phyloP scores from a whole-genome alignment of 2,329 filamentous ascomycete species.

The Fusarium subtropicale region DNA sequence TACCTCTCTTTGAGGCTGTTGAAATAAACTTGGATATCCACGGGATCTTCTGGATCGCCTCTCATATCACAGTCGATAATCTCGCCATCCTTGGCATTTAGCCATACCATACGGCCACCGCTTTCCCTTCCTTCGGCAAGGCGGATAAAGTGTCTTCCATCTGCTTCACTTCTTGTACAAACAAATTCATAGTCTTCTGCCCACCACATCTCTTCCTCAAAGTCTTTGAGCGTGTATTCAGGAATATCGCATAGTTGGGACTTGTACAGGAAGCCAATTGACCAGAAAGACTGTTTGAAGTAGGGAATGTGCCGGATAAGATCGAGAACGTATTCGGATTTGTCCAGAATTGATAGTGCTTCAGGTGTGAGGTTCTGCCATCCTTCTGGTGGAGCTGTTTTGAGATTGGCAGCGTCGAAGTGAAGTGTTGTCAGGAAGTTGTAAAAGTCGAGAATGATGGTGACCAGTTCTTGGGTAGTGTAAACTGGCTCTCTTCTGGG shows the following conservation, averaged over 20 bases:
- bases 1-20: not conserved
- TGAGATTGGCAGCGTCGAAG: not conserved
- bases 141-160: not conserved
- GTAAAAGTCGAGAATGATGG: not conserved
- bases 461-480: not conserved
- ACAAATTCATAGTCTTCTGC: not conserved
- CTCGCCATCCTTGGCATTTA: not conserved
- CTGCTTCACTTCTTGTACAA: not conserved
- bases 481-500: not conserved
- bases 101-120: not conserved
- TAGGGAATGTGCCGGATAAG: not conserved
- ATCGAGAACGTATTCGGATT: not conserved
- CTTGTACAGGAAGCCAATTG: conserved; percentile 1
- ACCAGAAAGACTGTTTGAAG: not conserved
- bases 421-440: not conserved
- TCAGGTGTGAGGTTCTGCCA: not conserved
- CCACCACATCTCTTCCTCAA: not conserved
- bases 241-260: not conserved
- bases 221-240: not conserved
- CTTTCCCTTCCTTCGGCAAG: not conserved
- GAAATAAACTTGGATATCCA: not conserved
- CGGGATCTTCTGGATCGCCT: not conserved
- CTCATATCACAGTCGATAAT: not conserved
- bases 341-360: not conserved
- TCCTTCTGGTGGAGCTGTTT: not conserved